phyloP scores from a whole-genome alignment of 352 stramenopile species.

The Phytophthora citrophthora region DNA sequence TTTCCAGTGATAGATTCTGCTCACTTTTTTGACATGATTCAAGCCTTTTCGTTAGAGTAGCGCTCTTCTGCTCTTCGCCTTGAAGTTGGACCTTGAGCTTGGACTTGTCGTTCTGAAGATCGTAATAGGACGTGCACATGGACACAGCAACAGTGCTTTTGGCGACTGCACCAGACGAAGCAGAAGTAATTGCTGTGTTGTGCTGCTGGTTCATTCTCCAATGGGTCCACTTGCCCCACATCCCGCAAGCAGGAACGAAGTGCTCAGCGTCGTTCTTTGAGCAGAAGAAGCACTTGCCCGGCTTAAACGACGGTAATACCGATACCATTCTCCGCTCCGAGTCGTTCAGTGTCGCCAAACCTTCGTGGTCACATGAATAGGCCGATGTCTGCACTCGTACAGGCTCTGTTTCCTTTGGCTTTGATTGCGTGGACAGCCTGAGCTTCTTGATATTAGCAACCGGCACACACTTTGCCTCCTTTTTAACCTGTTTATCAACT shows the following conservation, averaged over 20 bases:
- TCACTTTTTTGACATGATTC: conserved; percentile 24
- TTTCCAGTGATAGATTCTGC: conserved; percentile 28
- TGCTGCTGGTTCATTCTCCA: conserved; percentile 86
- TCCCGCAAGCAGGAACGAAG: conserved; percentile 77
- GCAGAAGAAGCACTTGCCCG: conserved; percentile 87
- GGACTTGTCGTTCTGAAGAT: conserved; percentile 74
- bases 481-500: too few relatives aligned
- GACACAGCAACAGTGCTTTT: conserved; percentile 50
- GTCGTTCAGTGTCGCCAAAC: too few relatives aligned
- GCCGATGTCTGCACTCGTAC: too few relatives aligned
- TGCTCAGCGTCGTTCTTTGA: conserved; percentile 85
- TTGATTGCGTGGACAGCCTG: neutral
- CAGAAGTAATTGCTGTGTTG: conserved; percentile 19
- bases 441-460: neutral
- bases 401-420: neutral
- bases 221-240: conserved; percentile 88
- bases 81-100: conserved; percentile 51
- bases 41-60: conserved; percentile 37
- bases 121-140: conserved; percentile 90
- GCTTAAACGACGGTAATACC: conserved; percentile 79
- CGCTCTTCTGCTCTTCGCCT: conserved; percentile 41
- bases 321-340: conserved; percentile 63
- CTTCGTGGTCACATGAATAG: too few relatives aligned
- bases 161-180: conserved; percentile 15
- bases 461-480: too few relatives aligned